Evolutionary conservation across 2,329 filamentous ascomycete species (phyloP), one percentile per base, ranked within the genome.

Genomic region (Eutypa lata): DNA sequence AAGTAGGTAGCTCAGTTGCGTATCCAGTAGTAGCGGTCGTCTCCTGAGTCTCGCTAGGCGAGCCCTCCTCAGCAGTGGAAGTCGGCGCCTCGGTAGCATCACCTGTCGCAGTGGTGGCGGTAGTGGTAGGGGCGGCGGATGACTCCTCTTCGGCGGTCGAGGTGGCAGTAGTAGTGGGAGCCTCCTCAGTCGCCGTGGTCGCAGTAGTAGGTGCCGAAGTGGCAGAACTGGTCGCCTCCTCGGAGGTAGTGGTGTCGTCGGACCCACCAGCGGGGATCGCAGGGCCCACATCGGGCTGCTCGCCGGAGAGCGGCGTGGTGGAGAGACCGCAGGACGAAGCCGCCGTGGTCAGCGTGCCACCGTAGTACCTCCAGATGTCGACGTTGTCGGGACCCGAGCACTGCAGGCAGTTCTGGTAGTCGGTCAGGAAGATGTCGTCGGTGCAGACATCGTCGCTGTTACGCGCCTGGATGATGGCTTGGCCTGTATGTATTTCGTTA

Each of bases 281-380:
- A 2, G 57, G 35, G 10, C 58, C 58, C 19, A 57, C 57, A 6
- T 59, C 57, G n/a, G 57, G 58, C 28, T 61, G 58, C 14, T 49
- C 28, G 3, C 57, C 58, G 10, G 55, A 51, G 24, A 61, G 58
- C n/a, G 58, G 58, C 21, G 48, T 46, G 7, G 57, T 61, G 16
- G 61, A 51, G 19, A 69, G 59, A 7, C 63, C 63, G 31, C 72
- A 75, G 7, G 53, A 38, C 5, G 57, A 45, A 6, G 69, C 75
- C 3, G 64, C 68, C 16, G 47, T 59, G n/a, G 60, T 65, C 22
- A 78, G 57, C 0, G 67, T 65, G 42, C 53, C 60, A 11, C 74
- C 67, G 55, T 78, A 78, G 63, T 71, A 71, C 43, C 66, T 59
- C 76, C 76, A 78, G 60, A 77, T 76, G 51, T 73, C 65, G 51